Percentiles rank a stretch among this genome's conserved stretches.
These are phyloP conservation scores for Rehmannia glutinosa DNA, from an alignment of 257 asterid species.

Conservation along the genomic window DNA sequence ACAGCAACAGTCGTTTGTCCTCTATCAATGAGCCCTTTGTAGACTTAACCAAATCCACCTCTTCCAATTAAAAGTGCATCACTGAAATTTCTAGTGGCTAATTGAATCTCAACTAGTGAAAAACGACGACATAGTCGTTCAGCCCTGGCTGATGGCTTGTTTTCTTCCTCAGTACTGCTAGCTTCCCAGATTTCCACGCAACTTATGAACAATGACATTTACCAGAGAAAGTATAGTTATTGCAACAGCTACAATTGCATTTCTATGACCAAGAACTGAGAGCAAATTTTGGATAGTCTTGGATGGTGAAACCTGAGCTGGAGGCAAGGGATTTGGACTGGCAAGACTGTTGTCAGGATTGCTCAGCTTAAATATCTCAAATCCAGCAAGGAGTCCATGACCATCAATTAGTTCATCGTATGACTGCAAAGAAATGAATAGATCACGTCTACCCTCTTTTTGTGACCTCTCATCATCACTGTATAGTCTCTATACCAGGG, in stretches of 20 bases:
- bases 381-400: too few species aligned
- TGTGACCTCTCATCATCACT: slow-evolving; percentile 48
- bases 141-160: too few species aligned
- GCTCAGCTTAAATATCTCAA: too few species aligned
- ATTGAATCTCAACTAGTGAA: too few species aligned
- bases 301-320: neutral
- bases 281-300: neutral
- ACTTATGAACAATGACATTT: slow-evolving; percentile 22
- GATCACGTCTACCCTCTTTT: slow-evolving; percentile 27
- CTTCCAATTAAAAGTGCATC: too few species aligned
- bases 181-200: slow-evolving; percentile 24
- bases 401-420: slow-evolving; percentile 18
- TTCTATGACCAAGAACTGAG: slow-evolving; percentile 17
- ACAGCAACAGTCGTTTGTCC: too few species aligned
- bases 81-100: too few species aligned
- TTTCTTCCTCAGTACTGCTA: neutral
- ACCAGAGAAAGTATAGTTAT: slow-evolving; percentile 25
- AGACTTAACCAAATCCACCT: too few species aligned
- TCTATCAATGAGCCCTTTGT: too few species aligned
- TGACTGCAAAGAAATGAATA: slow-evolving; percentile 31
- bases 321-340: slow-evolving; percentile 22
- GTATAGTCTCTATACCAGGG: too few species aligned
- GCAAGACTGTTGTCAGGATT: too few species aligned
- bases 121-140: too few species aligned
- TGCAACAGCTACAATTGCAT: slow-evolving; percentile 22